These are phyloP conservation scores for Nakaseomyces bracarensis DNA, from an alignment of 1,139 yeast genomes.

Conservation along the genomic window DNA sequence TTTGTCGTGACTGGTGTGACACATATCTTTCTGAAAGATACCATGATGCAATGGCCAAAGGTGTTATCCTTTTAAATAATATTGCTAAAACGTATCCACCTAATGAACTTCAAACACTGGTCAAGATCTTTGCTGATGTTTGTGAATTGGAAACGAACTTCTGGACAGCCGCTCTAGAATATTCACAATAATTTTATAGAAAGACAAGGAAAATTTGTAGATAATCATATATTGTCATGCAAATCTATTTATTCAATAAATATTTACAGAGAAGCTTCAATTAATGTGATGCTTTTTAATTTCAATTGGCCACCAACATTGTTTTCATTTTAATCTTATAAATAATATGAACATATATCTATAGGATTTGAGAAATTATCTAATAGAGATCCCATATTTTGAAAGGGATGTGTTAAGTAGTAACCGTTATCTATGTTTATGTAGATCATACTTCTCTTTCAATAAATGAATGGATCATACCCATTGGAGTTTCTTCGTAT, in stretches of 20 bases:
- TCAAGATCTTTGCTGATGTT: constrained; percentile 52
- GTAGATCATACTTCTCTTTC: constrained; percentile 42
- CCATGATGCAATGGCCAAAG: constrained; percentile 43
- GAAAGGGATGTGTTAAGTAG: neutral
- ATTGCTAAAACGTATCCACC: constrained; percentile 33
- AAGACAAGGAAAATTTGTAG: too few species aligned
- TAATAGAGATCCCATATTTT: neutral
- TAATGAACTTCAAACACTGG: constrained; percentile 42
- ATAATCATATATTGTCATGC: too few species aligned
- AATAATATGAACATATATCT: too few species aligned
- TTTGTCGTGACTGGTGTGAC: constrained; percentile 47
- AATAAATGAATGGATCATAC: constrained; percentile 68
- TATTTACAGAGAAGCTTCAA: too few species aligned
- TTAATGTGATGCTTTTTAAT: too few species aligned
- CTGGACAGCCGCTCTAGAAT: constrained; percentile 43
- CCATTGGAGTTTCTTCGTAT: constrained; percentile 65
- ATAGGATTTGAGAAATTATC: too few species aligned
- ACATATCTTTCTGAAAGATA: constrained; percentile 57
- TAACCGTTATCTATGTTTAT: too few species aligned
- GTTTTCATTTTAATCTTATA: too few species aligned
- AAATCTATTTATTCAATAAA: too few species aligned
- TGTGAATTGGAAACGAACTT: constrained; percentile 52
- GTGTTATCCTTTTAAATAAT: constrained; percentile 41
- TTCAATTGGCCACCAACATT: too few species aligned
- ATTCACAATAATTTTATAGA: constrained; percentile 7